These are phyloP conservation scores for Triangularia setosa DNA, from an alignment of 2,329 filamentous ascomycete genomes.

Conservation along the genomic window DNA sequence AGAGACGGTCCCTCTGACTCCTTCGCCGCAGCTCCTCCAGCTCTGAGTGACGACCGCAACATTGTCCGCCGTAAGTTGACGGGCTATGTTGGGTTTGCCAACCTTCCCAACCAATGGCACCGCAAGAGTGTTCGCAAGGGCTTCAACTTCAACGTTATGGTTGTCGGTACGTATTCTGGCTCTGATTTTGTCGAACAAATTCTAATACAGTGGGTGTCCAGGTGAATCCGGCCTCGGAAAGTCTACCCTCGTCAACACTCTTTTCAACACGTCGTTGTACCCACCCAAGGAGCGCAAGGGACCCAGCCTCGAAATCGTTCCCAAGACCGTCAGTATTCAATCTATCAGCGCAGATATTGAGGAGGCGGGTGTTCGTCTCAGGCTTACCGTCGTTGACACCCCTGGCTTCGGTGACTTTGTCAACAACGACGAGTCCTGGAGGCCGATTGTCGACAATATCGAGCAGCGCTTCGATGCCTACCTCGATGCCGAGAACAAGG, in stretches of 20 bases:
- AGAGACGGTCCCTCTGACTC: constrained; percentile 38
- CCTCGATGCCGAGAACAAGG: constrained; percentile 98
- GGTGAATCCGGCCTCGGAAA: constrained; percentile 99
- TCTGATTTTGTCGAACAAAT: constrained; percentile 5
- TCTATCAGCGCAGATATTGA: constrained; percentile 96
- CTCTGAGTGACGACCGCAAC: constrained; percentile 74
- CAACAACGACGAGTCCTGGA: constrained; percentile 99
- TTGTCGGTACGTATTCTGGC: constrained; percentile 71
- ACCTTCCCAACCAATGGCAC: constrained; percentile 99
- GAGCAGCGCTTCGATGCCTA: constrained; percentile 99
- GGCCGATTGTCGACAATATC: constrained; percentile 98
- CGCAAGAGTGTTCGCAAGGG: constrained; percentile 99
- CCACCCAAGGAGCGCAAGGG: constrained; percentile 98
- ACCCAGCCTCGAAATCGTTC: constrained; percentile 94
- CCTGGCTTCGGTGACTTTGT: constrained; percentile 98
- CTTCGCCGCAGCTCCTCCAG: constrained; percentile 36
- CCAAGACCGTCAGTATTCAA: constrained; percentile 94
- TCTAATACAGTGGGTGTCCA: constrained; percentile 36
- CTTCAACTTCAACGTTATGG: constrained; percentile 99
- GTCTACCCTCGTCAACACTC: constrained; percentile 97
- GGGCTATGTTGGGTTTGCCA: constrained; percentile 97
- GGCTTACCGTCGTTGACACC: constrained; percentile 94
- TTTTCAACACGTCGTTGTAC: constrained; percentile 99
- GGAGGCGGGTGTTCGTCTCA: constrained; percentile 94
- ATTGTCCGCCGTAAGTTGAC: constrained; percentile 98